These are phyloP conservation scores for Fusarium solani-melongenae DNA, from an alignment of 2,329 filamentous ascomycete genomes.

Conservation along the genomic window DNA sequence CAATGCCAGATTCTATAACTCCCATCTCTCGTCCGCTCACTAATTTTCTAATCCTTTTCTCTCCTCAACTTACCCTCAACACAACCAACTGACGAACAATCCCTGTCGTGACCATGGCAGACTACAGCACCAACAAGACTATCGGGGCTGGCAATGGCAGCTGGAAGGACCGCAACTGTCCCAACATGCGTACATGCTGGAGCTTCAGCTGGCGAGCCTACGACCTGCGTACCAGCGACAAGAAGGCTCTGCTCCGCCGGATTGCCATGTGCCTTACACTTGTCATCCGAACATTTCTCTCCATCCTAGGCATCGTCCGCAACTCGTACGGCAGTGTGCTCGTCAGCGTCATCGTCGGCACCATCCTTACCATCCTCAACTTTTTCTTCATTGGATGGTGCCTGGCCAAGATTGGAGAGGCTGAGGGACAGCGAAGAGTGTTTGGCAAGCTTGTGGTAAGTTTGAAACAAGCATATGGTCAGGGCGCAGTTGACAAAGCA, in stretches of 20 bases:
- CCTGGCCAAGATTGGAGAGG: background rate
- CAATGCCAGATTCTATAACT: background rate
- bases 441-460: background rate
- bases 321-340: background rate
- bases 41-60: background rate
- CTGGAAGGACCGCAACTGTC: background rate
- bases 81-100: background rate
- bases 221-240: background rate
- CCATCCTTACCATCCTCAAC: background rate
- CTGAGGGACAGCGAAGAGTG: background rate
- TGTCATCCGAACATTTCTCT: background rate
- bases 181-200: background rate
- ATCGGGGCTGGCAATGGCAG: background rate
- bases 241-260: background rate
- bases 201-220: background rate
- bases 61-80: background rate
- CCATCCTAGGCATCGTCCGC: background rate
- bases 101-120: background rate
- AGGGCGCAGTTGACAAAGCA: background rate
- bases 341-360: background rate
- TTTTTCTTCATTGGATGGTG: slow-evolving; percentile 1
- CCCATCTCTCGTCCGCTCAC: background rate
- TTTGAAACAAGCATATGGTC: background rate
- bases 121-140: background rate
- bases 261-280: background rate